Conservation (phyloP, 2,329 filamentous ascomycete species). For the Elsinoe batatas region DNA sequence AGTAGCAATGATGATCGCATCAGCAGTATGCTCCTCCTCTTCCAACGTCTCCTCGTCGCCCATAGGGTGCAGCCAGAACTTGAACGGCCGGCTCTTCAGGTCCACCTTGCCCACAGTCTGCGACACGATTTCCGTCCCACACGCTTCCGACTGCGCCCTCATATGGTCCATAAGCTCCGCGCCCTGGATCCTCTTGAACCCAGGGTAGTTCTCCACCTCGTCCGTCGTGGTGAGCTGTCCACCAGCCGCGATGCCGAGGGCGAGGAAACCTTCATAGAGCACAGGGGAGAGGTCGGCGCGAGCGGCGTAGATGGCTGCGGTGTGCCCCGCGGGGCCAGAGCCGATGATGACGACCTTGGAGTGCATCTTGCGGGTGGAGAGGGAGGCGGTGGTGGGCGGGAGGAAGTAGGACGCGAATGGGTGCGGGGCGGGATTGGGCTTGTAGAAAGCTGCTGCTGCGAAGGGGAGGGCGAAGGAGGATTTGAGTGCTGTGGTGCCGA, state of each 20-base stretch:
- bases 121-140: slow-evolving; percentile 85
- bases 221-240: slow-evolving; percentile 97
- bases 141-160: slow-evolving; percentile 80
- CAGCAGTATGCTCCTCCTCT: slow-evolving; percentile 68
- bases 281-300: slow-evolving; percentile 91
- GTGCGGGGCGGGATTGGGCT: slow-evolving; percentile 31
- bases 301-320: slow-evolving; percentile 89
- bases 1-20: slow-evolving; percentile 87
- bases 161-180: slow-evolving; percentile 89
- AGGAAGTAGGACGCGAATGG: slow-evolving; percentile 26
- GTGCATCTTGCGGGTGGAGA: slow-evolving; percentile 61
- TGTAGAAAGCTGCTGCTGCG: slow-evolving; percentile 56
- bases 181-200: slow-evolving; percentile 85
- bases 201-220: slow-evolving; percentile 96
- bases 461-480: slow-evolving; percentile 64
- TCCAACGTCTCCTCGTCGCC: slow-evolving; percentile 70
- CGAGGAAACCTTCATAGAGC: slow-evolving; percentile 95
- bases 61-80: slow-evolving; percentile 62
- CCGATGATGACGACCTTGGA: slow-evolving; percentile 70
- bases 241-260: slow-evolving; percentile 89
- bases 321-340: slow-evolving; percentile 95
- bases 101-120: slow-evolving; percentile 89
- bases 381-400: slow-evolving; percentile 20
- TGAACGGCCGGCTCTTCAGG: slow-evolving; percentile 74
- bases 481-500: slow-evolving; percentile 51